phyloP scores from a whole-genome alignment of 2,329 filamentous ascomycete species.

The Penicillium brevicompactum region DNA sequence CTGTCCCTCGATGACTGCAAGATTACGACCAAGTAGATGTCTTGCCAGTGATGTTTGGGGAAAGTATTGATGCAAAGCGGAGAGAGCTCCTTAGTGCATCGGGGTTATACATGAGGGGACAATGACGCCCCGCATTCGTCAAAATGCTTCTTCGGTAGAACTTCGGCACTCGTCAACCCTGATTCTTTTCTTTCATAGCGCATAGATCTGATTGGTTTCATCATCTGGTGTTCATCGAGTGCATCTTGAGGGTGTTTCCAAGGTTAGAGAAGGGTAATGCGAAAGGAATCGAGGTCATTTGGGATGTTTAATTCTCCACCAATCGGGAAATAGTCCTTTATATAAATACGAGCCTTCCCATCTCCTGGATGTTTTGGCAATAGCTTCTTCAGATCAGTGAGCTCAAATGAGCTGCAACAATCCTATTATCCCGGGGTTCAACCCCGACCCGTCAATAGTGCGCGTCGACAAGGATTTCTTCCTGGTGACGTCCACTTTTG shows the following conservation, averaged over 20 bases:
- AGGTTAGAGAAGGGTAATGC: not conserved
- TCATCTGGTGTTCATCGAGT: not conserved
- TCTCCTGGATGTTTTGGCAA: not conserved
- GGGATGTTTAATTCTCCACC: conserved; percentile 5
- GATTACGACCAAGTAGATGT: not conserved
- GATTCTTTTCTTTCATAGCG: not conserved
- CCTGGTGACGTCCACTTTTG: conserved; percentile 64
- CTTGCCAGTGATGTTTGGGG: not conserved
- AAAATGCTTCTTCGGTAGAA: not conserved
- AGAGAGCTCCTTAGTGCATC: not conserved
- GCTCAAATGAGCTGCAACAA: conserved; percentile 35
- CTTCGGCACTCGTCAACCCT: not conserved
- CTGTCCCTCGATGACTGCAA: not conserved
- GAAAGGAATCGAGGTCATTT: not conserved
- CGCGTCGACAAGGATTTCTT: conserved; percentile 57
- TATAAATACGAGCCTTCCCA: not conserved
- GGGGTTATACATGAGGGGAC: conserved; percentile 1
- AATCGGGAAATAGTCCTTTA: not conserved
- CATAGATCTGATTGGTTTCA: not conserved
- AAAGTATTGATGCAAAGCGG: not conserved
- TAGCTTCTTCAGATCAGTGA: not conserved
- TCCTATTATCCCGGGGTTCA: conserved; percentile 62
- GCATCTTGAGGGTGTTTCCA: not conserved
- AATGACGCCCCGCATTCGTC: not conserved
- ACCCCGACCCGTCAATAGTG: conserved; percentile 62